These are phyloP conservation scores for Calocera viscosa DNA, from an alignment of 768 basidiomycete genomes.

Conservation along the genomic window DNA sequence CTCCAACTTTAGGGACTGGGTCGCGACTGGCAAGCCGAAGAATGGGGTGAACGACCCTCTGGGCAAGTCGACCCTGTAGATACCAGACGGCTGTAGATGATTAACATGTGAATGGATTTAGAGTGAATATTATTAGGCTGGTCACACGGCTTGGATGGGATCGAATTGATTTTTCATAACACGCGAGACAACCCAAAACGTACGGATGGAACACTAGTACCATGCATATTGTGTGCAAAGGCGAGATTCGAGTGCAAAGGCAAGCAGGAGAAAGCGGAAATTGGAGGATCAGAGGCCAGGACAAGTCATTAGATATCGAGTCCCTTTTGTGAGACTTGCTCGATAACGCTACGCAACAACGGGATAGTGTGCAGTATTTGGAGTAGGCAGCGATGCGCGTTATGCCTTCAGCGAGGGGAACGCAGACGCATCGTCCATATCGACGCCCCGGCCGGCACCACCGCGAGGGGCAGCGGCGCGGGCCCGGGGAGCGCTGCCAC, in stretches of 20 bases:
- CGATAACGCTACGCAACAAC: not conserved
- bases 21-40: not conserved
- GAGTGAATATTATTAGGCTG: not conserved
- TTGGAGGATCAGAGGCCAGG: not conserved
- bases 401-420: slow-evolving; percentile 61
- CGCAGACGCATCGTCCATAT: slow-evolving; percentile 71
- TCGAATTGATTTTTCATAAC: not conserved
- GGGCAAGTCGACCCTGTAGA: slow-evolving; percentile 11
- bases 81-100: slow-evolving; percentile 5
- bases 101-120: not conserved
- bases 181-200: slow-evolving; percentile 1
- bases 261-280: not conserved
- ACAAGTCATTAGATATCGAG: not conserved
- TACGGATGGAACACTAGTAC: not conserved
- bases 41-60: not conserved
- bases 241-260: not conserved
- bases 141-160: not conserved
- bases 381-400: not conserved
- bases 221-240: slow-evolving; percentile 1
- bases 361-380: not conserved
- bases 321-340: not conserved
- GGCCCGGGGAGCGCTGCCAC: slow-evolving; percentile 31
- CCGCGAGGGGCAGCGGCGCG: slow-evolving; percentile 35
- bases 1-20: not conserved
- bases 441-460: slow-evolving; percentile 39